These are phyloP conservation scores for Cordyceps tenuipes DNA, from an alignment of 2,329 filamentous ascomycete genomes.

Conservation along the genomic window DNA sequence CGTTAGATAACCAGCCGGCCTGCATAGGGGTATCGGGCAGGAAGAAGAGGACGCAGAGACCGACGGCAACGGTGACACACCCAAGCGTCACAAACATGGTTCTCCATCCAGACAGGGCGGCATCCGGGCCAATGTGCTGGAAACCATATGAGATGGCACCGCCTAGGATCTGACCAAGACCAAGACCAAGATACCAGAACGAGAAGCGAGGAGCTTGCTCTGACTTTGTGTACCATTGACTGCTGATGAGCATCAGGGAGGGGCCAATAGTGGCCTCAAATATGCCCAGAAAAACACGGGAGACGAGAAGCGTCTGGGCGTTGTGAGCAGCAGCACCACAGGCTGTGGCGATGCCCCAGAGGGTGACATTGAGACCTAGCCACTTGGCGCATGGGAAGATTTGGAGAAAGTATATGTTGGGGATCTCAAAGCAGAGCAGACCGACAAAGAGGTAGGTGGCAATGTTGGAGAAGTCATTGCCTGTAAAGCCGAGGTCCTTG, in stretches of 20 bases:
- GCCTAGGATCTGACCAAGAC: constrained; percentile 53
- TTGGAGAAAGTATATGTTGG: constrained; percentile 53
- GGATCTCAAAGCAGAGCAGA: constrained; percentile 49
- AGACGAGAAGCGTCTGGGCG: constrained; percentile 45
- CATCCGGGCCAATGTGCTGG: constrained; percentile 43
- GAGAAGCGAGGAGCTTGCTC: constrained; percentile 52
- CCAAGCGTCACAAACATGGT: constrained; percentile 66
- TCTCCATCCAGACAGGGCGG: constrained; percentile 55
- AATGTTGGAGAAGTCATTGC: constrained; percentile 55
- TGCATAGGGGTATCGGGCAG: constrained; percentile 39
- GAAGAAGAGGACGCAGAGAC: constrained; percentile 24
- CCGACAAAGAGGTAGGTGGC: constrained; percentile 57
- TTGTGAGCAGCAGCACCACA: constrained; percentile 44
- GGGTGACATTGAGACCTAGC: constrained; percentile 47
- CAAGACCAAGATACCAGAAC: constrained; percentile 54
- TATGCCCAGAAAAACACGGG: constrained; percentile 50
- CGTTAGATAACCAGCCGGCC: constrained; percentile 35
- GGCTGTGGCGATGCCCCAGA: constrained; percentile 50
- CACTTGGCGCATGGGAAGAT: constrained; percentile 53
- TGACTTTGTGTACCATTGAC: constrained; percentile 53
- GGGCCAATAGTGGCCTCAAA: constrained; percentile 55
- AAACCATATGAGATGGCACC: constrained; percentile 56
- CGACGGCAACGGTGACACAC: constrained; percentile 29
- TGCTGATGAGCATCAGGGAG: constrained; percentile 52
- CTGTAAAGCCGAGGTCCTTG: constrained; percentile 37